Conservation (phyloP, 768 basidiomycete species). For the Clitopilus passeckerianus region DNA sequence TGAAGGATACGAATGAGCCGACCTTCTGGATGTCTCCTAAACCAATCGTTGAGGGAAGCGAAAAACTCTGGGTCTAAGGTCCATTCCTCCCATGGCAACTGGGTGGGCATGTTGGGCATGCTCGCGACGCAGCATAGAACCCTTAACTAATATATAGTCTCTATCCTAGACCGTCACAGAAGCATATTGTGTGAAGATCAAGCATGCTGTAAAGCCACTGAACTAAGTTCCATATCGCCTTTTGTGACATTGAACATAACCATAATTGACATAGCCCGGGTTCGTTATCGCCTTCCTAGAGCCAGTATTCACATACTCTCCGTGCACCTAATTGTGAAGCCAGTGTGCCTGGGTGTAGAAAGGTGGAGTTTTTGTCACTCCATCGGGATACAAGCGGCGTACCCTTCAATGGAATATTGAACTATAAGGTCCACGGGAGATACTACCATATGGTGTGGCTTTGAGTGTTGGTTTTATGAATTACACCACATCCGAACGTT, state of each 20-base stretch:
- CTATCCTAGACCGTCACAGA: not conserved
- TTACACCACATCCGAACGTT: too few species aligned
- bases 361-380: too few species aligned
- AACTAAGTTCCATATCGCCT: not conserved
- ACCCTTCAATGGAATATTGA: too few species aligned
- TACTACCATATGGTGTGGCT: too few species aligned
- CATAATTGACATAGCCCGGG: too few species aligned
- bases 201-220: not conserved
- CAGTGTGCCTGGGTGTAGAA: too few species aligned
- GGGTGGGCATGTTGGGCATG: not conserved
- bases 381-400: too few species aligned
- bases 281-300: too few species aligned
- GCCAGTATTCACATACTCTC: too few species aligned
- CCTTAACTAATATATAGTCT: not conserved
- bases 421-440: too few species aligned
- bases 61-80: slow-evolving; percentile 8
- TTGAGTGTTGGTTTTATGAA: too few species aligned
- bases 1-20: slow-evolving; percentile 2
- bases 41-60: slow-evolving; percentile 4
- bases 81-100: slow-evolving; percentile 5
- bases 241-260: not conserved
- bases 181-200: not conserved
- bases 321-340: too few species aligned
- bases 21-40: slow-evolving; percentile 3
- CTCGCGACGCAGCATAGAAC: not conserved